A percentile compares a stretch with the other conserved stretches of the same genome.
These are phyloP conservation scores for Eucalyptus albens DNA, from an alignment of 345 rosid genomes.

Conservation along the genomic window DNA sequence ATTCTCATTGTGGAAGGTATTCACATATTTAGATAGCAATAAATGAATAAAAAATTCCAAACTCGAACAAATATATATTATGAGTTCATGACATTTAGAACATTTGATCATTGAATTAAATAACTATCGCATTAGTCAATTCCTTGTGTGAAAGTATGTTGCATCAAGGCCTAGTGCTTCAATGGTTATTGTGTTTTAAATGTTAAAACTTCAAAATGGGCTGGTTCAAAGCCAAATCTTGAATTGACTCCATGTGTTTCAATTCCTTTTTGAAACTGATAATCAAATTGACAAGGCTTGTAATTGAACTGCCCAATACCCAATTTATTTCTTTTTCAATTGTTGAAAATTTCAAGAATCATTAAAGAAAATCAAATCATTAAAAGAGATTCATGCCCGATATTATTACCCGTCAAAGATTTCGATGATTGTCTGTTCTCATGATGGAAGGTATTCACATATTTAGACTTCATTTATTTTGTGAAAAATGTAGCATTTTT, in stretches of 20 bases:
- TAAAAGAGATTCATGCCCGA: background rate
- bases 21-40: background rate
- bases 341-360: background rate
- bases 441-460: background rate
- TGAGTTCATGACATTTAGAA: background rate
- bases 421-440: background rate
- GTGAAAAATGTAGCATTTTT: too few species aligned
- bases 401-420: background rate
- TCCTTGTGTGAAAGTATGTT: background rate
- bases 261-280: background rate
- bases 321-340: background rate
- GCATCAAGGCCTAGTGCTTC: fast-evolving
- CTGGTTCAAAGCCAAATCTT: background rate
- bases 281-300: background rate
- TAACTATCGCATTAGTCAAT: background rate
- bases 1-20: fast-evolving
- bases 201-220: background rate
- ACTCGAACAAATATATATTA: too few species aligned
- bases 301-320: too few species aligned
- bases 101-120: background rate
- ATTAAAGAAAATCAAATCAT: background rate
- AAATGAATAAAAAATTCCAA: background rate
- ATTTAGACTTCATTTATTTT: background rate
- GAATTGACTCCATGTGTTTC: background rate
- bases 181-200: background rate